Evolutionary conservation across 148 eudicot species (phyloP), one percentile per base, ranked within the genome.

Genomic region (Suaeda aralocaspica): DNA sequence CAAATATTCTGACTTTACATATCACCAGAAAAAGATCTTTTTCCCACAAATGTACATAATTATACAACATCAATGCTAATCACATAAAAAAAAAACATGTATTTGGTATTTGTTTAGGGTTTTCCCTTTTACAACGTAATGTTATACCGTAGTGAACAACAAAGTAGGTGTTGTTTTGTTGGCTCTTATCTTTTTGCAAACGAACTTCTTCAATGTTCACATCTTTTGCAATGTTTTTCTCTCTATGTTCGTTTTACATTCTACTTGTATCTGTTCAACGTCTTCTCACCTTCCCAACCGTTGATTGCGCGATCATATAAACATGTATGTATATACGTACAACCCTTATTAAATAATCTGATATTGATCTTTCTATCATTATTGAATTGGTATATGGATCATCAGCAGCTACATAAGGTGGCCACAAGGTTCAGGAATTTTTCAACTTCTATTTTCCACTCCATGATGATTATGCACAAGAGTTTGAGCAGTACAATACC

Each of bases 131-230:
- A 73, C 41, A 64, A 73, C 76, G 76, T 65, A 66, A 73, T 73
- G 33, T 44, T 15, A 55, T 50, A 2, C 45, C 65, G 76, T 73
- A 55, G 76, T 73, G 70, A 73, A 66, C 76, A 73, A 50, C 59
- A 56, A 73, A 55, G 63, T 73, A 73, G 76, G 76, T 73, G 45
- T 46, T 65, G 28, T 64, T 65, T 73, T 41, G 76, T 73, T 73
- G 64, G 70, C 41, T 21, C 22, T 10, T 5, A n/a, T 25, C 59
- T 9, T 64, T 14, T 61, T 50, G 21, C 3, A 5, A 62, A 22
- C 30, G 22, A 34, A 52, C 53, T 19, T 26, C 30, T 73, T 73
- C 70, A 73, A 65, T 70, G 16, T 44, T 36, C 14, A 25, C 1
- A 13, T 50, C 59, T 19, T 49, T 25, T 26, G 12, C 13, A 34